Evolutionary conservation across 208 protist genomes (phyloP), one percentile per base, ranked within the genome.

Genomic region (Crithidia sp.): DNA sequence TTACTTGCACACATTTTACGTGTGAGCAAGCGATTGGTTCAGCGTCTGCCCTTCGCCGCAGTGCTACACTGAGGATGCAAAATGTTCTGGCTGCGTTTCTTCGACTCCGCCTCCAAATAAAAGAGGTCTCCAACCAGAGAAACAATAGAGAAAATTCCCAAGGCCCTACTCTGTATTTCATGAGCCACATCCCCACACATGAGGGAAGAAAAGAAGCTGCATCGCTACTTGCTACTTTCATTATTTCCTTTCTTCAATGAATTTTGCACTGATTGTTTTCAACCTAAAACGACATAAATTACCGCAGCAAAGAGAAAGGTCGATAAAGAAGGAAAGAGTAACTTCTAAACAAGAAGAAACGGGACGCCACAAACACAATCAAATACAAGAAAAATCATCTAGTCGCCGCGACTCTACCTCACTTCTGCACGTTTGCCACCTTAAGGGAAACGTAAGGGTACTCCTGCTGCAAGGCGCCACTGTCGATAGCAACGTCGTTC

Each of bases 361-460:
- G 37, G 37, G 7, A 49, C 45, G 12, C 59, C 13, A 40, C 61
- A 64, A 67, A 53, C 50, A 50, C 4, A n/a, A 55, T 57, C 9
- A 56, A 60, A 37, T 54, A 17, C 55, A 36, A 67, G 67, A 77
- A 41, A 12, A 17, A 74, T 16, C 60, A n/a, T 43, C 7, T 53
- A 60, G 4, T 47, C 59, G 60, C 41, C n/a, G 60, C 52, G 28
- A 61, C 13, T 59, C 40, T 0, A 14, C 16, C 19, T 76, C 28
- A 89, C 52, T 86, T 91, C 65, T 93, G 89, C 10, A 96, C 74
- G 52, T 96, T 94, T 5, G 86, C 79, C 28, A 96, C 80, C 64
- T 93, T 94, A 14, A 96, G 63, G 19, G 92, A 94, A 44, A 96
- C 89, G 62, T 95, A 96, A 0, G 92, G 89, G 57, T 87, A 96